phyloP scores from a whole-genome alignment of 2,329 filamentous ascomycete species.

The Talaromyces amestolkiae region DNA sequence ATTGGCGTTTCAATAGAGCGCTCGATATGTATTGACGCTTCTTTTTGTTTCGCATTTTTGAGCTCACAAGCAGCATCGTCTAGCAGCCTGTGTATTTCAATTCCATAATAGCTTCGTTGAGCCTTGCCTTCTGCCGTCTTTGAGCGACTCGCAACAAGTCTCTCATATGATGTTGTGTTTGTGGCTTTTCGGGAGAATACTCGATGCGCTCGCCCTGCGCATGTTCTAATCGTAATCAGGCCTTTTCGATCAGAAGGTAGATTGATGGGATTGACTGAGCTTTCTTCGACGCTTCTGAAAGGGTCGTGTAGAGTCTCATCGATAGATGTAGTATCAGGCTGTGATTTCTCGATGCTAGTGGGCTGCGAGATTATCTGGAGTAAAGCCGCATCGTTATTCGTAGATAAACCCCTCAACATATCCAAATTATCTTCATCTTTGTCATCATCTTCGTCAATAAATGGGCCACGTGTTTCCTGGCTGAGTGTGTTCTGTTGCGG shows the following conservation, averaged over 20 bases:
- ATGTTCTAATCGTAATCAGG: conserved; percentile 44
- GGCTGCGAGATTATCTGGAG: conserved; percentile 11
- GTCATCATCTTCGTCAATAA: conserved; percentile 15
- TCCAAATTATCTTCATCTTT: conserved; percentile 29
- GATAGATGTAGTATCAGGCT: background rate
- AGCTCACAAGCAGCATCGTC: conserved; percentile 66
- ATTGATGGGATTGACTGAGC: background rate
- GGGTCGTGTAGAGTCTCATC: background rate
- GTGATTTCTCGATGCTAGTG: background rate
- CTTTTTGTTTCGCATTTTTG: conserved; percentile 30
- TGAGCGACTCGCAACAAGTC: conserved; percentile 55
- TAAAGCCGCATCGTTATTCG: conserved; percentile 32
- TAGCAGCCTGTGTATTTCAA: conserved; percentile 83
- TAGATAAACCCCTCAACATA: conserved; percentile 30
- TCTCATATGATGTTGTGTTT: conserved; percentile 49
- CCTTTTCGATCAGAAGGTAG: background rate
- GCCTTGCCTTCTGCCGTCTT: conserved; percentile 52
- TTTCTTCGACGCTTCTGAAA: background rate
- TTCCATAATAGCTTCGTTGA: conserved; percentile 75
- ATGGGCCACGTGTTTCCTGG: conserved; percentile 9
- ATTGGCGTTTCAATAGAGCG: conserved; percentile 34
- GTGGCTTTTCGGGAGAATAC: conserved; percentile 40
- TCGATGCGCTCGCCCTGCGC: conserved; percentile 48
- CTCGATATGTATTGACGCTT: conserved; percentile 23
- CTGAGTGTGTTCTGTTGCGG: background rate